phyloP scores from a whole-genome alignment of 495 filamentous ascomycete species.

The Penicillium psychrofluorescens region DNA sequence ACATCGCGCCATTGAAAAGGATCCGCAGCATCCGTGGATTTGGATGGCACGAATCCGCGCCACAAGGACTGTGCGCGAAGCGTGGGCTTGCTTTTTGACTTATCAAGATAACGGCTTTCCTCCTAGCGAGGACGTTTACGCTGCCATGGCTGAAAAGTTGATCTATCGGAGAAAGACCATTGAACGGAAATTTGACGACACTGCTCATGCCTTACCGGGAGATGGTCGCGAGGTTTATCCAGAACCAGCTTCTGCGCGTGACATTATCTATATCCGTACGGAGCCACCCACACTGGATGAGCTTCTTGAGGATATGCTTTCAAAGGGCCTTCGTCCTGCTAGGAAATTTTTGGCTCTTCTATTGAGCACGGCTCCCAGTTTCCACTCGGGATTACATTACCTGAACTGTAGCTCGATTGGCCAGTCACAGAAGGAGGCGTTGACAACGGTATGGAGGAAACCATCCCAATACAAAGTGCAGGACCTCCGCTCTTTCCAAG shows the following conservation, averaged over 20 bases:
- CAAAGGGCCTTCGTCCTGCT: constrained; percentile 35
- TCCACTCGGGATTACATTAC: constrained; percentile 33
- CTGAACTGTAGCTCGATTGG: constrained; percentile 25
- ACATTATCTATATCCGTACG: constrained; percentile 49
- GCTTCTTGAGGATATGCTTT: constrained; percentile 47
- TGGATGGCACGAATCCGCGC: constrained; percentile 59
- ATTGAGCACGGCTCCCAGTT: constrained; percentile 32
- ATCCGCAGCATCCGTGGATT: constrained; percentile 15
- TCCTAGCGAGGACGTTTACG: constrained; percentile 36
- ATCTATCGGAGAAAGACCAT: constrained; percentile 29
- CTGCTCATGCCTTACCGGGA: constrained; percentile 42
- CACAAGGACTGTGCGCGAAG: constrained; percentile 63
- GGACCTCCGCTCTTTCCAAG: constrained; percentile 14
- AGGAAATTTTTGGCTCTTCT: constrained; percentile 40
- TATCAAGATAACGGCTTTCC: constrained; percentile 35
- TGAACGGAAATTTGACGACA: constrained; percentile 12
- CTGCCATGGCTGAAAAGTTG: constrained; percentile 57
- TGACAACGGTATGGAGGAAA: constrained; percentile 22
- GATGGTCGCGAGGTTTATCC: constrained; percentile 53
- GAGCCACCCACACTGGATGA: constrained; percentile 48
- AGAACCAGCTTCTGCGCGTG: constrained; percentile 47
- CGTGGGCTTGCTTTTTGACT: constrained; percentile 62
- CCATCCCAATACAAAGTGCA: constrained; percentile 8
- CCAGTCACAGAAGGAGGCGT: constrained; percentile 17
- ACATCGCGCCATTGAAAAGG: constrained; percentile 3